Conservation (phyloP, 352 stramenopile genomes). For the Phytophthora europaea region DNA sequence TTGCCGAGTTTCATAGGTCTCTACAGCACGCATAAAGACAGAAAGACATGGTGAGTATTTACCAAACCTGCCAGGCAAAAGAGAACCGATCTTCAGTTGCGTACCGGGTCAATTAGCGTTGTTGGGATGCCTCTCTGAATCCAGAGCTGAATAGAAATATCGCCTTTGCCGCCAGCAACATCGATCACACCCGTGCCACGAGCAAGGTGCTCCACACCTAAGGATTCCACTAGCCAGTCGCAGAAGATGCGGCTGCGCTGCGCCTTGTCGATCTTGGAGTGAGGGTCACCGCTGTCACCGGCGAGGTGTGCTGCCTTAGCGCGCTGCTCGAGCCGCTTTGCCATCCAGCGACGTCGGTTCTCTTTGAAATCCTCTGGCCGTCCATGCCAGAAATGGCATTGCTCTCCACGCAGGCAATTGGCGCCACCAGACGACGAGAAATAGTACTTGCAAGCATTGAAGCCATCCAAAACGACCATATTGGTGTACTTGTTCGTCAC, state of each 20-base stretch:
- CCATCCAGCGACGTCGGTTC: constrained; percentile 77
- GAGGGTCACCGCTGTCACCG: constrained; percentile 71
- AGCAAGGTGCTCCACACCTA: constrained; percentile 56
- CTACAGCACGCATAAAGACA: constrained; percentile 36
- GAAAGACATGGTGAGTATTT: background rate
- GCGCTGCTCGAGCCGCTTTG: constrained; percentile 71
- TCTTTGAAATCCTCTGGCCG: constrained; percentile 62
- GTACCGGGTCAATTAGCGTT: constrained; percentile 89
- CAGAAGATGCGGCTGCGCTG: constrained; percentile 83
- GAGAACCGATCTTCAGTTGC: background rate
- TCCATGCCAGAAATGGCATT: constrained; percentile 89
- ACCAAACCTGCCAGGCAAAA: background rate
- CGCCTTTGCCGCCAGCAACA: constrained; percentile 88
- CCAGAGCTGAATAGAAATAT: constrained; percentile 88
- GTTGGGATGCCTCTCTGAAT: constrained; percentile 80
- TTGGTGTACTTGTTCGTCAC: constrained; percentile 82
- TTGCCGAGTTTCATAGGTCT: constrained; percentile 85
- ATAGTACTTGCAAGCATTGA: constrained; percentile 90
- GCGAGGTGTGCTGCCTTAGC: constrained; percentile 61
- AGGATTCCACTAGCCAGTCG: constrained; percentile 82
- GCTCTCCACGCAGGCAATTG: constrained; percentile 73
- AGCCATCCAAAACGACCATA: constrained; percentile 81
- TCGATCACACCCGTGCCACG: constrained; percentile 83
- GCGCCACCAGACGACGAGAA: constrained; percentile 71
- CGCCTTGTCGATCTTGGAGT: constrained; percentile 78